phyloP scores from a whole-genome alignment of 1,284 basidiomycete genomes.

The Abortiporus biennis region DNA sequence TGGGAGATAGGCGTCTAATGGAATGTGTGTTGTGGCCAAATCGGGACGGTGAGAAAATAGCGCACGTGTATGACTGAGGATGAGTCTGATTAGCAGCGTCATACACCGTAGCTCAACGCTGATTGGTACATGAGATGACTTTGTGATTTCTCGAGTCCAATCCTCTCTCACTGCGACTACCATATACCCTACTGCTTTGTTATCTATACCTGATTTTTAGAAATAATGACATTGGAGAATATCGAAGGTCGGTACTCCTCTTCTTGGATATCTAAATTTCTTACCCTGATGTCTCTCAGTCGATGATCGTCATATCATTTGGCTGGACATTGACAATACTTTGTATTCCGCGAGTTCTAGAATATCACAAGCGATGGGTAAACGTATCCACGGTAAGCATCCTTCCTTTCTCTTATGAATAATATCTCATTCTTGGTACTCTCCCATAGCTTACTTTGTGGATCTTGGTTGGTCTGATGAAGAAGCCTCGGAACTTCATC shows the following conservation, averaged over 20 bases:
- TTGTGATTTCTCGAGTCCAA: no score
- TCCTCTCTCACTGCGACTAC: no score
- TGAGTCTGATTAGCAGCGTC: no score
- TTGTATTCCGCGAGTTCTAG: slow-evolving; percentile 71
- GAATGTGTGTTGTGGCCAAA: no score
- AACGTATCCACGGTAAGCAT: slow-evolving; percentile 68
- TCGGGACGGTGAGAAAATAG: no score
- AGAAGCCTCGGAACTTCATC: slow-evolving; percentile 70
- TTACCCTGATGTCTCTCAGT: neutral
- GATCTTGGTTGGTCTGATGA: slow-evolving; percentile 61
- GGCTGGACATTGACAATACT: slow-evolving; percentile 88
- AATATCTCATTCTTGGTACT: neutral
- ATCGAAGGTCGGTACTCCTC: neutral
- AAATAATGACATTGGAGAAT: neutral
- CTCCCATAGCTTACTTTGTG: slow-evolving; percentile 64
- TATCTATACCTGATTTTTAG: no score
- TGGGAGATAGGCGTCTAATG: no score
- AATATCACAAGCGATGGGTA: slow-evolving; percentile 78
- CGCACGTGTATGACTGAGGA: no score
- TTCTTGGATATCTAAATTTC: neutral
- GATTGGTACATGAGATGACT: no score
- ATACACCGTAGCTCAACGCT: no score
- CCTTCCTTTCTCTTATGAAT: slow-evolving; percentile 1
- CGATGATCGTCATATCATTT: slow-evolving; percentile 59
- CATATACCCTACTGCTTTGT: no score